Evolutionary conservation across 2,329 filamentous ascomycete species (phyloP).

Genomic region (Colletotrichum costaricense): DNA sequence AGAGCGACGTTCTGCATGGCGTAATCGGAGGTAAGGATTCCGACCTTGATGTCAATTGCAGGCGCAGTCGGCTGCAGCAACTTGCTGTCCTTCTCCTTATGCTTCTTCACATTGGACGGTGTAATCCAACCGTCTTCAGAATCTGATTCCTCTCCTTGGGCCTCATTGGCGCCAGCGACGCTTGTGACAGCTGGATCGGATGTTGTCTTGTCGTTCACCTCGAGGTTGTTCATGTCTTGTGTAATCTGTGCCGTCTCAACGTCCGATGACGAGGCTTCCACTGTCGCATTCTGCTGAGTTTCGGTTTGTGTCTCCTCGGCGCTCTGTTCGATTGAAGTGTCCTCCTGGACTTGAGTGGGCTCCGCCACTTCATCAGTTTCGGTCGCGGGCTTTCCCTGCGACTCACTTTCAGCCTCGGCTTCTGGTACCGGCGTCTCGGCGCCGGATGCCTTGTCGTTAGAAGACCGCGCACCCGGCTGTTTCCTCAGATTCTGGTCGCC

Average conservation of each 20-base stretch:
- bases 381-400: conserved; percentile 40
- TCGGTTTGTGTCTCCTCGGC: background rate
- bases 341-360: background rate
- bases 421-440: conserved; percentile 39
- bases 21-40: conserved; percentile 94
- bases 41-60: conserved; percentile 79
- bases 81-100: conserved; percentile 75
- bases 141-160: conserved; percentile 56
- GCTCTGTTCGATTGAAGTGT: conserved; percentile 12
- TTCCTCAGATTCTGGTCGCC: conserved; percentile 88
- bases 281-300: conserved; percentile 23
- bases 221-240: conserved; percentile 32
- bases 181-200: conserved; percentile 34
- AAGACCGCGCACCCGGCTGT: conserved; percentile 79
- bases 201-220: conserved; percentile 25
- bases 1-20: conserved; percentile 98
- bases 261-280: conserved; percentile 20
- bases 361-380: conserved; percentile 35
- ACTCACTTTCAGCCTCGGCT: conserved; percentile 33
- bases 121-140: conserved; percentile 91
- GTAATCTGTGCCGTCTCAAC: conserved; percentile 1
- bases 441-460: conserved; percentile 76
- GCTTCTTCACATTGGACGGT: conserved; percentile 88
- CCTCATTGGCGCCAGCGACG: conserved; percentile 36
- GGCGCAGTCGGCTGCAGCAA: conserved; percentile 51